Evolutionary conservation across 768 basidiomycete genomes (phyloP).

Genomic region (Pleurotus platypus): DNA sequence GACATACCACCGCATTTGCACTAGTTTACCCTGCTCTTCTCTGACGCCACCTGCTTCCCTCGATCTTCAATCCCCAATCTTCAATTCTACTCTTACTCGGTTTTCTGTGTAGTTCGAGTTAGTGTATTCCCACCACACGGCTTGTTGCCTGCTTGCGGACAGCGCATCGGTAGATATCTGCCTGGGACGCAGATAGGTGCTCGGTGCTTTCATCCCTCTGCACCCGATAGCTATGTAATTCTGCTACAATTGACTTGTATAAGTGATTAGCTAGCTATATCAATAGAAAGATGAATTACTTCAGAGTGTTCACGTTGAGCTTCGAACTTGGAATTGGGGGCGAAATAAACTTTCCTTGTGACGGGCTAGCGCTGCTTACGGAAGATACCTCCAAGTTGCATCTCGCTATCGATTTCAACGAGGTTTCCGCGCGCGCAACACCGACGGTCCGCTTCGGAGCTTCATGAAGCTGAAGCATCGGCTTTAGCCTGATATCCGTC

Average conservation of each 20-base stretch:
- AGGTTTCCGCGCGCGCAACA: neutral
- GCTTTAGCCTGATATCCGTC: neutral
- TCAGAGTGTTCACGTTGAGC: neutral
- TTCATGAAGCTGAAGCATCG: neutral
- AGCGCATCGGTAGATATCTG: neutral
- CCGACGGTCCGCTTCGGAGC: neutral
- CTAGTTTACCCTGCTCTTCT: neutral
- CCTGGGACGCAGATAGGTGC: no score
- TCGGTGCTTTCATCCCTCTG: no score
- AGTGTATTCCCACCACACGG: neutral
- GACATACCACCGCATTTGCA: neutral
- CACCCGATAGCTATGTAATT: neutral
- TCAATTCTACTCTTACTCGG: neutral
- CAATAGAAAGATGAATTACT: neutral
- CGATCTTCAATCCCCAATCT: neutral
- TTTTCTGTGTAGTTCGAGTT: neutral
- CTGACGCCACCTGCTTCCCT: neutral
- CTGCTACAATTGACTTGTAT: constrained; percentile 6
- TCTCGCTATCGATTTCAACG: neutral
- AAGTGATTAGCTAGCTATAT: neutral
- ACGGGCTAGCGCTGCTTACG: neutral
- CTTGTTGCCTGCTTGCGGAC: constrained; percentile 2
- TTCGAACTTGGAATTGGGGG: neutral
- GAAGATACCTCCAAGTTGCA: neutral
- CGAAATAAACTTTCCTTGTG: neutral